Base-by-base conservation (phyloP, 75 land plant species). In the Cryptomeria japonica region DNA sequence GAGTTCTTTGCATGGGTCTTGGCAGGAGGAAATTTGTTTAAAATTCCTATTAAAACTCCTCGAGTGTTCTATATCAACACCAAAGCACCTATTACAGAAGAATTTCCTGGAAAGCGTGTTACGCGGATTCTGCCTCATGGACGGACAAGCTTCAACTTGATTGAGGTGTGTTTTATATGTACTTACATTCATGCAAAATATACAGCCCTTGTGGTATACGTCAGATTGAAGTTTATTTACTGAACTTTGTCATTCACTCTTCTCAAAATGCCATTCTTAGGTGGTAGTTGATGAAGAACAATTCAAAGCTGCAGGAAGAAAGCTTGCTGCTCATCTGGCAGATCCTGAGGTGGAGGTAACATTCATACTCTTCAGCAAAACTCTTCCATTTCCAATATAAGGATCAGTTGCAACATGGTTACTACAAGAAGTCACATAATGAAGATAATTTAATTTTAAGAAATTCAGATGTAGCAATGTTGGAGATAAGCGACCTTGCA, bases 281-380 rank as follows among this genome's bases (percentile, higher is more conserved):
- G 95, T 98, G 34, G 88, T 93, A 18, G 93, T 91, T 86, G 97
- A 94, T 82, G 99, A 98, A 87, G 93, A 88, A 70, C 96, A 96
- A 88, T 98, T 95, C 86, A 96, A 89, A 92, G 92, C 85, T 75
- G 96, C 98, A 83, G 91, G 94, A 83, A 93, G 88, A 85, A 95
- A 94, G 84, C 92, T 98, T 70, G 95, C 95, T 70, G 97, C 96
- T 90, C 97, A 95, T 87, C 93, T 98, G 41, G 98, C 99, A 86
- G 99, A 98, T 90, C 99, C 99, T 47, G 99, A 98, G 92, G 95
- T 98, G 89, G 99, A 98, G 96, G 99, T 98, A 86, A 86, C 47
- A 28, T 55, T 75, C 13, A 36, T 37, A 46, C 42, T 25, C 32
- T 82, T 80, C 31, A n/a, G 49, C 32, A 46, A 22, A 82, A 46